Evolutionary conservation across 257 asterid genomes (phyloP).

Genomic region (Euphrasia confusa): DNA sequence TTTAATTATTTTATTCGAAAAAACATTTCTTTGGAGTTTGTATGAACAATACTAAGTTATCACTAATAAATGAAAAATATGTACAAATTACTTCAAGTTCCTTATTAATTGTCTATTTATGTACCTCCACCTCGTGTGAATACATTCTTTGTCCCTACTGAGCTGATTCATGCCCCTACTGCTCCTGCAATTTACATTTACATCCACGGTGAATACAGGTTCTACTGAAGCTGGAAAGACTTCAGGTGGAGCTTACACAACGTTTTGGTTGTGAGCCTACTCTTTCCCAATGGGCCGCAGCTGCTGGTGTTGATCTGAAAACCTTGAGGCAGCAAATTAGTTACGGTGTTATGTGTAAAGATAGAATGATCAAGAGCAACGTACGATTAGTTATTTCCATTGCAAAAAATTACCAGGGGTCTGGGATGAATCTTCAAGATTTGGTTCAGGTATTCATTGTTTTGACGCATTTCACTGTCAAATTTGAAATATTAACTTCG

Average conservation of each 20-base stretch:
- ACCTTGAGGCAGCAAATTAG: constrained; percentile 73
- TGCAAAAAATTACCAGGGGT: constrained; percentile 88
- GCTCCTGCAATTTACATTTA: constrained; percentile 1
- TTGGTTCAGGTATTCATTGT: constrained; percentile 74
- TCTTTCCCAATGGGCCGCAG: constrained; percentile 82
- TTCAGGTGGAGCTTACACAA: constrained; percentile 54
- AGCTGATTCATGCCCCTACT: constrained; percentile 9
- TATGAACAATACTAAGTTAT: constrained; percentile 12
- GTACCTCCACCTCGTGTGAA: not conserved
- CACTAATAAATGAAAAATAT: constrained; percentile 8
- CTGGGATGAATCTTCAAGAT: constrained; percentile 93
- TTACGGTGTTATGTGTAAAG: constrained; percentile 74
- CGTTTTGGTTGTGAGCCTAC: constrained; percentile 68
- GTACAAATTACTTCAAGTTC: not conserved
- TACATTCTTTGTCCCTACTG: not conserved
- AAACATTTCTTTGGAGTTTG: not conserved
- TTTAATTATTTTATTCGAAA: not conserved
- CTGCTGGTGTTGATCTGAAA: constrained; percentile 78
- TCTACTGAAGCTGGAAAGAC: constrained; percentile 73
- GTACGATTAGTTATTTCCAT: constrained; percentile 88
- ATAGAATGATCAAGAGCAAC: constrained; percentile 89
- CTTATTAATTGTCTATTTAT: not conserved
- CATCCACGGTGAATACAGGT: constrained; percentile 45
- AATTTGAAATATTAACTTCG: constrained; percentile 1
- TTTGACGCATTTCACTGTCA: constrained; percentile 7